Evolutionary conservation across 1,284 basidiomycete species (phyloP).

Genomic region (Malassezia globosa): DNA sequence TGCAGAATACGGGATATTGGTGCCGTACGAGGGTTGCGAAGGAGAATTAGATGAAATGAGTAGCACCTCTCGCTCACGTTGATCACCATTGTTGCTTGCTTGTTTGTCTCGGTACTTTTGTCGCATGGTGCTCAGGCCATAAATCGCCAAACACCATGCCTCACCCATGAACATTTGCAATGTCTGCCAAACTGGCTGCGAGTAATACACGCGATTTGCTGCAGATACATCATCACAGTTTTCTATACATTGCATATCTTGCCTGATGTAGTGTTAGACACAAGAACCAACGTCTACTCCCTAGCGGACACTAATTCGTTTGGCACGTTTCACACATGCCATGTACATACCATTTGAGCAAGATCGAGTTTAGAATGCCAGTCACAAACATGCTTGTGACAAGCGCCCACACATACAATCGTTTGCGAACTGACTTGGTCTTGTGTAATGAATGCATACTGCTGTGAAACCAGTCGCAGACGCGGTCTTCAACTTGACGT

Average conservation of each 20-base stretch:
- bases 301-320: too few relatives aligned
- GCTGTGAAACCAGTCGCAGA: too few relatives aligned
- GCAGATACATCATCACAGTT: conserved; percentile 36
- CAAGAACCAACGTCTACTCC: too few relatives aligned
- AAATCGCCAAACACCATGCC: conserved; percentile 40
- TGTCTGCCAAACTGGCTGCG: conserved; percentile 46
- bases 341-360: conserved; percentile 40
- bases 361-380: conserved; percentile 48
- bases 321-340: too few relatives aligned
- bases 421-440: background rate
- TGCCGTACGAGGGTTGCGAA: background rate
- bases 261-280: too few relatives aligned
- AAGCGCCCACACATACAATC: conserved; percentile 30
- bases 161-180: conserved; percentile 49
- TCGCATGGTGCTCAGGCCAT: conserved; percentile 7
- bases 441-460: background rate
- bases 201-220: conserved; percentile 30
- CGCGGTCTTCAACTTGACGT: too few relatives aligned
- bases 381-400: conserved; percentile 52
- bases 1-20: too few relatives aligned
- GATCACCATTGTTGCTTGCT: background rate
- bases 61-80: background rate
- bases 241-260: conserved; percentile 49
- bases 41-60: background rate
- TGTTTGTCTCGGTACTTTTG: background rate